These are phyloP conservation scores for Psidium friedrichsthalianum DNA, from an alignment of 345 rosid genomes.

Conservation along the genomic window DNA sequence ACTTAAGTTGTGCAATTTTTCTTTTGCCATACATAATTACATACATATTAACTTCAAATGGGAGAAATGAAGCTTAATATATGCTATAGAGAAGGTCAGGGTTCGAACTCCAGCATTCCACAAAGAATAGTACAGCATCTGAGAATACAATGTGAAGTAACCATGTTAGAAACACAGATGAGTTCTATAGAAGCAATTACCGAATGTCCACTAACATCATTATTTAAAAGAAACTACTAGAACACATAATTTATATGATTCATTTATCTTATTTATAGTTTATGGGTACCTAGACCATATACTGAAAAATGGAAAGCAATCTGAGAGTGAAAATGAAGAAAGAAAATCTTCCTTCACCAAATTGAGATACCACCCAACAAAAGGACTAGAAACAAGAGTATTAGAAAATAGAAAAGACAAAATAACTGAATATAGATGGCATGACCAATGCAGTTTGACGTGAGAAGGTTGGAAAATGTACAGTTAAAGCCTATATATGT, in stretches of 20 bases:
- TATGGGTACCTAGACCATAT: neutral
- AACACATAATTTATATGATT: neutral
- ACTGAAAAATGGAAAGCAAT: neutral
- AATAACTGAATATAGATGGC: neutral
- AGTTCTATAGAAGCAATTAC: neutral
- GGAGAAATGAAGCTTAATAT: neutral
- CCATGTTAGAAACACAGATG: neutral
- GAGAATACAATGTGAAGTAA: neutral
- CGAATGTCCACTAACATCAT: neutral
- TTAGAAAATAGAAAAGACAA: neutral
- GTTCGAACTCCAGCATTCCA: neutral
- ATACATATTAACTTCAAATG: neutral
- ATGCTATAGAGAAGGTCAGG: neutral
- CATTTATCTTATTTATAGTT: neutral
- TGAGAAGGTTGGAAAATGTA: neutral
- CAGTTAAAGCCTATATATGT: neutral
- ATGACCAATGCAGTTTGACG: neutral
- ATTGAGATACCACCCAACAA: neutral
- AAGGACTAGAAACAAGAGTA: neutral
- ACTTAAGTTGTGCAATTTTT: neutral
- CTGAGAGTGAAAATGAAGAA: neutral
- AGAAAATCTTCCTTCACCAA: neutral
- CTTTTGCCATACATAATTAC: neutral
- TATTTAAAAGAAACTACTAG: neutral
- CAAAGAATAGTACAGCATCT: neutral